Conservation (phyloP, 176 grass and related monocot genomes). For the Zea luxurians region DNA sequence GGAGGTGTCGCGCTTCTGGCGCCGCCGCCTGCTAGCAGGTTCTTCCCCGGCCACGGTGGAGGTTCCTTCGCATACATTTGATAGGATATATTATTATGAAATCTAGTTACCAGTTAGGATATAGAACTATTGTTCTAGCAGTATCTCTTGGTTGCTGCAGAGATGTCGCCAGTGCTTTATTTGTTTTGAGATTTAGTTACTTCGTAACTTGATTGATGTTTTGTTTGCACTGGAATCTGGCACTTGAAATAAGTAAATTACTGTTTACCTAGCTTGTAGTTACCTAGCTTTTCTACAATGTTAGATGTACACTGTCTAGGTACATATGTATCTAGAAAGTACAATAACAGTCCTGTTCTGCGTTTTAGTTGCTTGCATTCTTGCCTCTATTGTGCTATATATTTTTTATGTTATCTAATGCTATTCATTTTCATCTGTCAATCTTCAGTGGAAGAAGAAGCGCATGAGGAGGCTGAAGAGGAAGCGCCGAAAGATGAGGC, state of each 20-base stretch:
- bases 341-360: too few species aligned
- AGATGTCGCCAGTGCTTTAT: background rate
- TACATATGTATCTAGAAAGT: too few species aligned
- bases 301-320: too few species aligned
- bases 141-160: background rate
- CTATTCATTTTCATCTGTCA: background rate
- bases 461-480: constrained; percentile 97
- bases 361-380: too few species aligned
- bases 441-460: constrained; percentile 98
- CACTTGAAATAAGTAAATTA: background rate
- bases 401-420: background rate
- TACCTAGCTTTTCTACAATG: too few species aligned
- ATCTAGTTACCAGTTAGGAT: too few species aligned
- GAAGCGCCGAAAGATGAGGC: constrained; percentile 99
- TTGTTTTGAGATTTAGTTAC: background rate
- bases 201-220: too few species aligned
- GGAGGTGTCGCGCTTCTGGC: background rate
- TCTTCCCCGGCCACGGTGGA: constrained; percentile 42
- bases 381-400: background rate
- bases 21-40: background rate
- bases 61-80: constrained; percentile 53
- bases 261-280: too few species aligned
- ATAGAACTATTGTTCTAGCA: background rate
- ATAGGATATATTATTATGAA: background rate
- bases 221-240: too few species aligned